These are phyloP conservation scores for Huntiella abstrusa DNA, from an alignment of 2,329 filamentous ascomycete genomes.

Conservation along the genomic window DNA sequence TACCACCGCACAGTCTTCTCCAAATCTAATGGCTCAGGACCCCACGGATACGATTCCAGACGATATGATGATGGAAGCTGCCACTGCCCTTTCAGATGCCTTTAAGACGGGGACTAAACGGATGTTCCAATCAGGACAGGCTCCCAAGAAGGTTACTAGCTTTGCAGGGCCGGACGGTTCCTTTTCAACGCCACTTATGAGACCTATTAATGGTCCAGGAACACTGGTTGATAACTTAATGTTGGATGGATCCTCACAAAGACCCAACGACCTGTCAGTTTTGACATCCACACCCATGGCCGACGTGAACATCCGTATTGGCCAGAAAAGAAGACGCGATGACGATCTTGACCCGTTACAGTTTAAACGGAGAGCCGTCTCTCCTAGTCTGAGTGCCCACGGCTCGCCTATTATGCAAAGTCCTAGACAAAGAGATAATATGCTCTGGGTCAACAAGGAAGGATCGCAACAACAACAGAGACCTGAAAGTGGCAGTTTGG, in stretches of 20 bases:
- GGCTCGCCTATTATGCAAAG: constrained; percentile 80
- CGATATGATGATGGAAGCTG: constrained; percentile 47
- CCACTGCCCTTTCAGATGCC: constrained; percentile 25
- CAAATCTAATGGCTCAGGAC: constrained; percentile 45
- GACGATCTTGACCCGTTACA: constrained; percentile 77
- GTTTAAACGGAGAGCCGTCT: constrained; percentile 83
- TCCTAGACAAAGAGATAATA: constrained; percentile 52
- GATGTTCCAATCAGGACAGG: not conserved
- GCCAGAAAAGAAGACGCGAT: constrained; percentile 68
- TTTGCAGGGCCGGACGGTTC: constrained; percentile 46
- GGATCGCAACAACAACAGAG: constrained; percentile 27
- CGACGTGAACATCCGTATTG: constrained; percentile 60
- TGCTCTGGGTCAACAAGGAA: constrained; percentile 44
- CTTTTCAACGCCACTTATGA: constrained; percentile 48
- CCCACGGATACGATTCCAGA: constrained; percentile 50
- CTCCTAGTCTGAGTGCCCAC: constrained; percentile 75
- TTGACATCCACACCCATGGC: constrained; percentile 19
- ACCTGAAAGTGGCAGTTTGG: constrained; percentile 21
- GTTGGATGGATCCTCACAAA: not conserved
- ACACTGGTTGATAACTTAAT: not conserved
- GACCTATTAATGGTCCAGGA: not conserved
- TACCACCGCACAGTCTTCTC: constrained; percentile 48
- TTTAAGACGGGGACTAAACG: constrained; percentile 3
- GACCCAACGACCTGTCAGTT: constrained; percentile 7
- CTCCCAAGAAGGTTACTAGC: constrained; percentile 29